Percentiles rank a stretch among this genome's conserved stretches.
Evolutionary conservation across 441 rosid genomes (phyloP).

Genomic region (Theobroma grandiflorum): DNA sequence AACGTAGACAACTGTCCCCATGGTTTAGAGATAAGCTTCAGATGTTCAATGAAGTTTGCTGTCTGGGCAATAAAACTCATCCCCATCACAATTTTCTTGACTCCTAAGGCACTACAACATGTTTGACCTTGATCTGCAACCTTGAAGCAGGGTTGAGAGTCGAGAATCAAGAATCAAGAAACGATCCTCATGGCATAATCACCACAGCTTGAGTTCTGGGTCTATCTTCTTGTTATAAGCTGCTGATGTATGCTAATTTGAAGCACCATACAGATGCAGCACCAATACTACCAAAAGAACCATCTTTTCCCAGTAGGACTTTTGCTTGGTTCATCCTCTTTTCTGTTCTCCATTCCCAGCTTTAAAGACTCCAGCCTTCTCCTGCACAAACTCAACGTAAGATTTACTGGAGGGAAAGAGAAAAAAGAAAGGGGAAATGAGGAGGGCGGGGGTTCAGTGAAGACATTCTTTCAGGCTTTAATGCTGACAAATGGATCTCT

Average conservation of each 20-base stretch:
- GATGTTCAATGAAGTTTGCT: background rate
- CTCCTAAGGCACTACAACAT: background rate
- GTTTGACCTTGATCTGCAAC: too few relatives aligned
- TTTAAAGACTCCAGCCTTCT: slow-evolving; percentile 74
- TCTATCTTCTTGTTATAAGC: background rate
- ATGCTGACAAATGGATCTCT: background rate
- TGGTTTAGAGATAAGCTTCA: too few relatives aligned
- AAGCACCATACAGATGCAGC: background rate
- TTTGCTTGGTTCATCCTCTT: slow-evolving; percentile 46
- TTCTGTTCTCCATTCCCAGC: slow-evolving; percentile 70
- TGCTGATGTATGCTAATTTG: background rate
- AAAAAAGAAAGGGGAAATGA: background rate
- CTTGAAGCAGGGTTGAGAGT: too few relatives aligned
- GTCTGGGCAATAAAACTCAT: background rate
- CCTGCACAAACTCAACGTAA: slow-evolving; percentile 44
- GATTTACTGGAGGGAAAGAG: slow-evolving; percentile 11
- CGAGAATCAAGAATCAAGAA: too few relatives aligned
- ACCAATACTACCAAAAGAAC: slow-evolving; percentile 68
- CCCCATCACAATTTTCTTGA: background rate
- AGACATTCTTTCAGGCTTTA: background rate
- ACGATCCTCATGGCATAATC: background rate
- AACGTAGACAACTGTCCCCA: too few relatives aligned
- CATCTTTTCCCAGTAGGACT: slow-evolving; percentile 54
- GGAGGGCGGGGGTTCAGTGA: background rate
- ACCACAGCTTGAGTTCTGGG: background rate